Evolutionary conservation across 2,329 filamentous ascomycete species (phyloP).

Genomic region (Rhynchosporium secalis): DNA sequence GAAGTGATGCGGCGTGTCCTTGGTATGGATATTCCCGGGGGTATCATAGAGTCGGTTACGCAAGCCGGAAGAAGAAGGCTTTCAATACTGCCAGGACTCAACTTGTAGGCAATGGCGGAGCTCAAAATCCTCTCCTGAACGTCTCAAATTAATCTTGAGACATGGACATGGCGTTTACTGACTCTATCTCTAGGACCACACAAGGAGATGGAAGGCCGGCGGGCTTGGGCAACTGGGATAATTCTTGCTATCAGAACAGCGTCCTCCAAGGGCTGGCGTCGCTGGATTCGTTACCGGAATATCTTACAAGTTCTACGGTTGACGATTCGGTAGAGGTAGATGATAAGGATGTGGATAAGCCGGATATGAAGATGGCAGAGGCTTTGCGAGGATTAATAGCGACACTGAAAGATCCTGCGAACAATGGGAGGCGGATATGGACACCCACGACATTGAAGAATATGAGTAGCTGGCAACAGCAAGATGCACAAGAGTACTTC

Average conservation of each 20-base stretch:
- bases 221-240: conserved; percentile 88
- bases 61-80: conserved; percentile 58
- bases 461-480: conserved; percentile 94
- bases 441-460: conserved; percentile 79
- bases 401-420: conserved; percentile 67
- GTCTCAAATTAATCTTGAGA: too few species aligned
- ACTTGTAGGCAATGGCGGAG: conserved; percentile 14
- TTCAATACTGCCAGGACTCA: conserved; percentile 46
- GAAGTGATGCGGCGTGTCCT: conserved; percentile 64
- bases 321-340: conserved; percentile 26
- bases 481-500: conserved; percentile 97
- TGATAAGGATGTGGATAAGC: conserved; percentile 20
- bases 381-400: conserved; percentile 57
- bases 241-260: conserved; percentile 98
- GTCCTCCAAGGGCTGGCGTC: conserved; percentile 84
- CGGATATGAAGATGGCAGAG: conserved; percentile 39
- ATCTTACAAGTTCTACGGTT: conserved; percentile 54
- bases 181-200: conserved; percentile 40
- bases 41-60: conserved; percentile 58
- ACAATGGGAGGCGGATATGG: conserved; percentile 78
- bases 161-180: too few species aligned
- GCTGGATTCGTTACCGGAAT: conserved; percentile 66
- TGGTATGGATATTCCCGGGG: conserved; percentile 54
- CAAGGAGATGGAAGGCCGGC: conserved; percentile 50
- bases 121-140: too few species aligned